Evolutionary conservation across 1,284 basidiomycete species (phyloP).

Genomic region (Takashimella tepidaria): DNA sequence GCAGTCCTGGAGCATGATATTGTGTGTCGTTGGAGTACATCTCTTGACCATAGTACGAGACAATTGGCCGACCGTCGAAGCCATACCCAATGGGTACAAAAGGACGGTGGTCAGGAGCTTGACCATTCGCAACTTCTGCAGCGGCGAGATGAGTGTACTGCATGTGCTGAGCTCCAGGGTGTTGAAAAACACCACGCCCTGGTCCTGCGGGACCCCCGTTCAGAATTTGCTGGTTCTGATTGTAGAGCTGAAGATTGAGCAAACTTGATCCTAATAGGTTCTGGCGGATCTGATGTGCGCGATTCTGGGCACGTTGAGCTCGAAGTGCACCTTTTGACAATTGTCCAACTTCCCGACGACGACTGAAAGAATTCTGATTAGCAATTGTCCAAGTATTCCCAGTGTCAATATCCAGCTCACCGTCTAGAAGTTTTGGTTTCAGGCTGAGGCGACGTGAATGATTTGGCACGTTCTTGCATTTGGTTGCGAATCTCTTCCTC

Average conservation of each 20-base stretch:
- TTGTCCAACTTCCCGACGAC: conserved; percentile 36
- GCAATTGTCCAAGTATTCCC: no score
- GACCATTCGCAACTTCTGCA: conserved; percentile 1
- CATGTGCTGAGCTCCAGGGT: conserved; percentile 18
- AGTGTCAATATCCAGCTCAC: no score
- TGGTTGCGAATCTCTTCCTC: conserved; percentile 41
- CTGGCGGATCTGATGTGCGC: conserved; percentile 38
- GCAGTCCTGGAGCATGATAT: conserved; percentile 26
- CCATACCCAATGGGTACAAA: conserved; percentile 29
- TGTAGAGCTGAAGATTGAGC: conserved; percentile 33
- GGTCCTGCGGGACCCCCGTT: conserved; percentile 1
- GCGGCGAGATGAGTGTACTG: conserved; percentile 22
- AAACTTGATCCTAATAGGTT: conserved; percentile 37
- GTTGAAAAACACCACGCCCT: conserved; percentile 2
- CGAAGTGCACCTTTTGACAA: conserved; percentile 42
- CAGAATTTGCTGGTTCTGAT: conserved; percentile 13
- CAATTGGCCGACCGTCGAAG: conserved; percentile 20
- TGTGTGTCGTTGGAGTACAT: conserved; percentile 14
- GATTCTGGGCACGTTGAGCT: conserved; percentile 35
- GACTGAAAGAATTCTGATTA: conserved; percentile 19
- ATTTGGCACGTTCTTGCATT: conserved; percentile 8
- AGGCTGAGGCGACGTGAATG: neutral
- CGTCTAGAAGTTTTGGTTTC: conserved; percentile 3
- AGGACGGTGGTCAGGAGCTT: conserved; percentile 13
- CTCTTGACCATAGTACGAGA: neutral